These are phyloP conservation scores for Colletotrichum musae DNA, from an alignment of 2,329 filamentous ascomycete genomes.

Conservation along the genomic window DNA sequence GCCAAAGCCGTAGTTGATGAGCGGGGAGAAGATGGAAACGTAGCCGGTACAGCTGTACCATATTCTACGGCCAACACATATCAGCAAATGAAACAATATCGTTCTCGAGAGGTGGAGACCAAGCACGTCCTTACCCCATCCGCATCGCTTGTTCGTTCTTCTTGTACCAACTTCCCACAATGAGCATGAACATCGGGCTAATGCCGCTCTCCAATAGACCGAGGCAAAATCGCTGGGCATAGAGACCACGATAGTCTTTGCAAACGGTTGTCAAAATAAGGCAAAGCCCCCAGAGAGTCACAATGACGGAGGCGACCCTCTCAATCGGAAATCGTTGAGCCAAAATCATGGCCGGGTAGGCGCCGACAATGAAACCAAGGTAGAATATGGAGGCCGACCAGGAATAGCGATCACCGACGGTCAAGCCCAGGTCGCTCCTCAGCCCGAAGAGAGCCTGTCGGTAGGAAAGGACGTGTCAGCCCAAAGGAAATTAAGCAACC, in stretches of 20 bases:
- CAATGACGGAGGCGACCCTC: constrained; percentile 48
- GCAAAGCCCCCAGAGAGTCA: constrained; percentile 49
- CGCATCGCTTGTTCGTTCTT: constrained; percentile 54
- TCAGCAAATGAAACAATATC: background rate
- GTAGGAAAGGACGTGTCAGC: constrained; percentile 45
- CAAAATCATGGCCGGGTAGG: constrained; percentile 50
- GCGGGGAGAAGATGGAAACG: constrained; percentile 51
- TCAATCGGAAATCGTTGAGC: constrained; percentile 48
- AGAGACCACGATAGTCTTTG: constrained; percentile 49
- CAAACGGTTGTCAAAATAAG: constrained; percentile 51
- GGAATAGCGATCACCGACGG: constrained; percentile 48
- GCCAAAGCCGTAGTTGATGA: constrained; percentile 53
- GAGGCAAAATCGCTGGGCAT: constrained; percentile 54
- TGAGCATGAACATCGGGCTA: constrained; percentile 53
- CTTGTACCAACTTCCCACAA: constrained; percentile 57
- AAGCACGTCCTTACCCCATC: constrained; percentile 12
- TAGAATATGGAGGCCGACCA: constrained; percentile 52
- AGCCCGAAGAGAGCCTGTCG: constrained; percentile 47
- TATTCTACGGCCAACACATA: constrained; percentile 42
- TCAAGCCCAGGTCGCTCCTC: constrained; percentile 46
- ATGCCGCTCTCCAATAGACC: constrained; percentile 53
- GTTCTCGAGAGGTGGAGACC: background rate
- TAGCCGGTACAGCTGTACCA: constrained; percentile 57
- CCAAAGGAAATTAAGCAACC: constrained; percentile 53
- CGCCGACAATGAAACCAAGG: constrained; percentile 50